Evolutionary conservation across 140 eudicot species (phyloP), one percentile per base, ranked within the genome.

Genomic region (Stevia rebaudiana): DNA sequence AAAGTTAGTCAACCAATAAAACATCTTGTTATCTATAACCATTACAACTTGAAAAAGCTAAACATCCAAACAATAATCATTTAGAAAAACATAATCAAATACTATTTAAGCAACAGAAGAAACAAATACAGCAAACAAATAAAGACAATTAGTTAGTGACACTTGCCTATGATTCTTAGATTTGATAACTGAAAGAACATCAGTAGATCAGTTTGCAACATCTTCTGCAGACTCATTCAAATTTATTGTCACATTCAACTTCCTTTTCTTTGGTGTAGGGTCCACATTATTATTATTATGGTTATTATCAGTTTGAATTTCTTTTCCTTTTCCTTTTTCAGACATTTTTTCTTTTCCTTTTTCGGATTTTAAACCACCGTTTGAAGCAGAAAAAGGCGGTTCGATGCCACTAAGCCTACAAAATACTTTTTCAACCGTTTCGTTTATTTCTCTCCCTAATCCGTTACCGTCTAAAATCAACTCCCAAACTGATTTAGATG

Each of bases 401-500:
- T 88, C 98, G 25, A 65, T 80, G 37, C 98, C 98, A 70, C 96
- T 87, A 51, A 88, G 67, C 56, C 81, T 77, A 73, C 92, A 85
- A 56, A 83, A 92, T 21, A 88, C 95, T 61, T 72, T 81, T 69
- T 92, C 96, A 64, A 92, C 97, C 3, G 88, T 92, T 80, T 88
- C 98, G 13, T 69, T 83, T 66, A 92, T 88, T 82, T 92, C 96
- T 80, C 79, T 92, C 39, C 98, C 98, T 10, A 92, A 53, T 39
- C 97, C 96, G 52, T 81, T 79, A 22, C 83, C 68, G 71, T 92
- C 98, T 68, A 92, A 76, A 64, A 92, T 92, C 69, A 88, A 68
- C 75, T 88, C 98, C 98, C 97, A 88, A 25, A 92, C 96, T 30
- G 96, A 88, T 69, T 80, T 88, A 61, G 98, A 92, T 39, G 96